A percentile compares a stretch with the other conserved stretches of the same genome.
phyloP scores from a whole-genome alignment of 805 yeast genomes.

The Zygosaccharomyces kombuchaensis region DNA sequence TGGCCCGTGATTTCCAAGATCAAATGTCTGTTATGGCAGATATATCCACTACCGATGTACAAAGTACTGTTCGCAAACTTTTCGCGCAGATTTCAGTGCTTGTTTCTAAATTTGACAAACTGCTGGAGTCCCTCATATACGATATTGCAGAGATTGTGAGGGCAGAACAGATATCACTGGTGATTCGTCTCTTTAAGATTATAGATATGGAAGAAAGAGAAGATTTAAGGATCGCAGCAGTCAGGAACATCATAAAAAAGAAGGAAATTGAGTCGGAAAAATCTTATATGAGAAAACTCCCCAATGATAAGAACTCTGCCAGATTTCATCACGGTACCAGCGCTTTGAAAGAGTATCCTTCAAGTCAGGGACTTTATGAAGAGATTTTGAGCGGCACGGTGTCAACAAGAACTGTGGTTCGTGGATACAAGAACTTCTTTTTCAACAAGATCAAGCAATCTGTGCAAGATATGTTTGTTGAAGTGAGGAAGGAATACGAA shows the following conservation, averaged over 20 bases:
- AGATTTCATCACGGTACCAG: conserved; percentile 16
- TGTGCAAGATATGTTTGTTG: conserved; percentile 61
- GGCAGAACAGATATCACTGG: conserved; percentile 60
- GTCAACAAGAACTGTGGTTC: conserved; percentile 41
- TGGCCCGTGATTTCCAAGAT: conserved; percentile 74
- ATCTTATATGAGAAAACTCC: conserved; percentile 27
- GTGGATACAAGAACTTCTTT: conserved; percentile 63
- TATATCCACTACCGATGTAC: conserved; percentile 57
- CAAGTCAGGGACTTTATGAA: conserved; percentile 33
- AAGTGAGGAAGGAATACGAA: conserved; percentile 50
- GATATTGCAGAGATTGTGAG: conserved; percentile 70
- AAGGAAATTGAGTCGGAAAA: conserved; percentile 31
- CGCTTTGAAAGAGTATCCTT: conserved; percentile 26
- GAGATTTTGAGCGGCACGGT: conserved; percentile 41
- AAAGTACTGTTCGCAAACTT: conserved; percentile 53
- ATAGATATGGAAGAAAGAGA: conserved; percentile 76
- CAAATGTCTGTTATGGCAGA: conserved; percentile 57
- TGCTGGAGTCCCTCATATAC: conserved; percentile 61
- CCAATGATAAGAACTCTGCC: conserved; percentile 18
- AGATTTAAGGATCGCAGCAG: conserved; percentile 53
- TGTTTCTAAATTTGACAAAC: conserved; percentile 55
- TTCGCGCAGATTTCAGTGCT: conserved; percentile 34
- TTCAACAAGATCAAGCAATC: conserved; percentile 54
- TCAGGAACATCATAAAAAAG: conserved; percentile 33
- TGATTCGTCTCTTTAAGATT: conserved; percentile 68